Percentiles rank a stretch among this genome's conserved stretches.
Conservation (phyloP, 257 asterid species). For the Lavandula angustifolia region DNA sequence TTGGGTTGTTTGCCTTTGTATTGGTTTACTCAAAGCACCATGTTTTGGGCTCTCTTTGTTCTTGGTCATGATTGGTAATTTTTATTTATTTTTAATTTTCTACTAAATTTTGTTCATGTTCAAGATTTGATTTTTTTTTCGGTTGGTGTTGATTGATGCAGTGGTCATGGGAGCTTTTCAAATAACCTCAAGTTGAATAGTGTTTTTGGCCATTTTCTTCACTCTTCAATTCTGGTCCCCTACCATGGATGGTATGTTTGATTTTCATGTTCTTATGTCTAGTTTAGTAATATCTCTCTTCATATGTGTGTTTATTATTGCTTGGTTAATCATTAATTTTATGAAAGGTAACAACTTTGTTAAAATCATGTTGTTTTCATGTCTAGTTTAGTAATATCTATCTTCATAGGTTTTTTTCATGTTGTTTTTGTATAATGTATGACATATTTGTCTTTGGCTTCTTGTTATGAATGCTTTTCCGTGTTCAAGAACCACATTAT, state of each 20-base stretch:
- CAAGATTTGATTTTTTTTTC: not conserved
- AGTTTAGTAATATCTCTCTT: not conserved
- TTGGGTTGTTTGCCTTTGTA: slow-evolving; percentile 91
- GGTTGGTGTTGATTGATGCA: slow-evolving; percentile 41
- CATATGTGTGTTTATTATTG: not conserved
- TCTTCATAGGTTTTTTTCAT: too few species aligned
- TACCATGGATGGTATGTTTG: slow-evolving; percentile 89
- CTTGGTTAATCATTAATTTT: not conserved
- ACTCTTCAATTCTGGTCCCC: slow-evolving; percentile 94
- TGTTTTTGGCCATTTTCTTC: slow-evolving; percentile 90
- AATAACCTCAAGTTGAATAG: slow-evolving; percentile 69
- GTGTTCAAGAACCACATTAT: too few species aligned
- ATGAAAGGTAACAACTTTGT: not conserved
- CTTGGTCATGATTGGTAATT: slow-evolving; percentile 97
- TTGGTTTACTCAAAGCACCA: slow-evolving; percentile 94
- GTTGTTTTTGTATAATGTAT: too few species aligned
- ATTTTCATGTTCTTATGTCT: not conserved
- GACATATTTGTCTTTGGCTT: too few species aligned
- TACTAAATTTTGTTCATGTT: not conserved
- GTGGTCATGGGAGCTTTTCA: slow-evolving; percentile 99
- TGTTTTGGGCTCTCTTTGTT: slow-evolving; percentile 99
- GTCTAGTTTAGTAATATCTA: not conserved
- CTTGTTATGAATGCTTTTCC: too few species aligned
- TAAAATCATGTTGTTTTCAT: not conserved
- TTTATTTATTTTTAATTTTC: not conserved